Base-by-base conservation (phyloP, 1,284 basidiomycete genomes). In the Trichosporon sp. region DNA sequence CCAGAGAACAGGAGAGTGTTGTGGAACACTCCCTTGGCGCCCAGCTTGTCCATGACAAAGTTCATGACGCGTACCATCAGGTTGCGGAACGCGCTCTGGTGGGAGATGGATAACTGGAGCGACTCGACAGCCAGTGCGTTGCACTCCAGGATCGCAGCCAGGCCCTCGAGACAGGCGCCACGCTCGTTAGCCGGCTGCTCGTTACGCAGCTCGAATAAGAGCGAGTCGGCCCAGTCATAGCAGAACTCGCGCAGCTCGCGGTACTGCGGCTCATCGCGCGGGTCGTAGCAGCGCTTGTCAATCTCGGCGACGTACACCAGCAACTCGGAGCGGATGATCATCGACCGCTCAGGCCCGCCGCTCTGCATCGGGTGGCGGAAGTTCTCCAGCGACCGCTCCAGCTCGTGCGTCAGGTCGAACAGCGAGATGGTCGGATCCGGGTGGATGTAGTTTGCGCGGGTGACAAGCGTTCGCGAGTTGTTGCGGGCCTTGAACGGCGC, bases 11-110 rank as follows among this genome's bases (percentile, higher is more conserved):
- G 76, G 29, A 86, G 78, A 5, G 84, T 86, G 72, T 86, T 86
- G 70, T 86, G 85, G 76, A 85, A 86, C 12, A 86, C 85, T 65
- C 85, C 85, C 74, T 86, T 85, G 23, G 84, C 84, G 8, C 85
- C 85, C 0, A 86, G 79, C 76, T 86, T 86, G 47, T 83, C 82
- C 76, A 86, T 83, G 2, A 85, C 85, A 71, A 85, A 86, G 15
- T 73, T 79, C 76, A 86, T 79, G 29, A 85, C 77, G 62, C 74
- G 74, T 27, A 85, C 77, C 75, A 86, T 80, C 62, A 84, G 73
- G 31, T 77, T 70, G 23, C 80, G 79, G 75, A 84, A 85, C 5
- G 78, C 77, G 2, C 69, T 72, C 44, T 77, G 74, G 65, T 81
- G 77, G 2, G 74, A 78, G 0, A 70, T 70, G 27, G 81, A 81